Evolutionary conservation across 106 monocot species (phyloP), one percentile per base, ranked within the genome.

Genomic region (Dendrobium huoshanense): DNA sequence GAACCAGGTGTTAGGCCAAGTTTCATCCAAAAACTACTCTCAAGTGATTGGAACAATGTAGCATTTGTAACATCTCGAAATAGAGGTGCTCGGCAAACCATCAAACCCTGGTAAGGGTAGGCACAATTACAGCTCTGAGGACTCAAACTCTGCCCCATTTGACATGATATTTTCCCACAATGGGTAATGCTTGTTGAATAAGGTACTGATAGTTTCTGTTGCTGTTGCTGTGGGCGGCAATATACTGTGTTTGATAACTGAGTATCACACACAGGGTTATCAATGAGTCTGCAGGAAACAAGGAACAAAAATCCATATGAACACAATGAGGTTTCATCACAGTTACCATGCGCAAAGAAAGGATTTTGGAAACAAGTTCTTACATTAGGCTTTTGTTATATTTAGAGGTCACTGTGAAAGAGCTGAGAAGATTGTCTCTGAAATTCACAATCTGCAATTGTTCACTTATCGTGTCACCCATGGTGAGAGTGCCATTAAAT

Each of bases 71-170:
- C 40, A 59, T 90, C 90, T 7, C 83, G 45, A 81, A 93, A 93
- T 40, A 31, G 75, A 19, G 93, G 90, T 55, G 88, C 93, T 22
- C 93, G 81, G 80, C 90, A 93, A 67, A 85, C 80, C 85, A 90
- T 83, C 33, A 78, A 24, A 29, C 90, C 93, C 79, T 85, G 44
- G 44, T 90, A 93, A 16, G 90, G 90, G 76, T 90, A 88, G 10
- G 88, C 85, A 78, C 93, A 93, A 8, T 5, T 78, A 54, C 90
- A 90, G 33, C 85, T 90, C 72, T 87, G 85, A 61, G 90, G 90
- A 11, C 75, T 93, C 41, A 88, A 29, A 48, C 88, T 87, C 55
- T 88, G 88, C 45, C 65, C 83, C 9, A 20, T 16, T 3, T 80
- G 56, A 77, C 93, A 93, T 49, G 72, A 54, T 49, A 43, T 67